These are phyloP conservation scores for Allodekkera sacchari DNA, from an alignment of 805 yeast genomes.

Conservation along the genomic window DNA sequence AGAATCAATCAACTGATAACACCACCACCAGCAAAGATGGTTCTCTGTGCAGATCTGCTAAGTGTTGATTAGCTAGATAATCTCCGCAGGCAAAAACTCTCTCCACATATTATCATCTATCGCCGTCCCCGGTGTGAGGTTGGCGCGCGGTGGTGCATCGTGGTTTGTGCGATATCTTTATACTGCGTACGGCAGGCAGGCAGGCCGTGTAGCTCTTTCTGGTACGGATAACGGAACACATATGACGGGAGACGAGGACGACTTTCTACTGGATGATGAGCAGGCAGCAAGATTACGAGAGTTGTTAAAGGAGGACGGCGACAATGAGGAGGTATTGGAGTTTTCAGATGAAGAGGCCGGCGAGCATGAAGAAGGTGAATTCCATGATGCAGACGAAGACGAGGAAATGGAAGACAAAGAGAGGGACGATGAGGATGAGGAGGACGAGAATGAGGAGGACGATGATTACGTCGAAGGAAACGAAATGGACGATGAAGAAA, in stretches of 20 bases:
- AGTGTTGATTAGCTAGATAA: too few species aligned
- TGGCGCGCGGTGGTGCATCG: too few species aligned
- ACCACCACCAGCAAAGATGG: too few species aligned
- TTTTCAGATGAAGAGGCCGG: slow-evolving; percentile 15
- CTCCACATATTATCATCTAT: too few species aligned
- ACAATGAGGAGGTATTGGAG: slow-evolving; percentile 28
- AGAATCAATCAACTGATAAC: too few species aligned
- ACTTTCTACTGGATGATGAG: slow-evolving; percentile 16
- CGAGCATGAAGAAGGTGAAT: slow-evolving; percentile 12
- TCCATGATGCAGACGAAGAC: slow-evolving; percentile 11
- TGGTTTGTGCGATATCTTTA: too few species aligned
- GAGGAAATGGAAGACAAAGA: slow-evolving; percentile 9
- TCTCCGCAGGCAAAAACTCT: too few species aligned
- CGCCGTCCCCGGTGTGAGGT: too few species aligned
- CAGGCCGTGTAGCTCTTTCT: too few species aligned
- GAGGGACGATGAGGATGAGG: slow-evolving; percentile 11
- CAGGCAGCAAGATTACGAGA: slow-evolving; percentile 20
- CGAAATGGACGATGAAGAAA: slow-evolving; percentile 15
- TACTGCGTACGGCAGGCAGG: too few species aligned
- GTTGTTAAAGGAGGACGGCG: slow-evolving; percentile 20
- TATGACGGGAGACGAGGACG: slow-evolving; percentile 13
- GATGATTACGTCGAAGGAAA: slow-evolving; percentile 10
- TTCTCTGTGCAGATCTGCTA: too few species aligned
- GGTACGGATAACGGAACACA: too few species aligned
- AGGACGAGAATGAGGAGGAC: slow-evolving; percentile 12